Evolutionary conservation across 306 rosid species (phyloP), one percentile per base, ranked within the genome.

Genomic region (Cyamopsis tetragonoloba): DNA sequence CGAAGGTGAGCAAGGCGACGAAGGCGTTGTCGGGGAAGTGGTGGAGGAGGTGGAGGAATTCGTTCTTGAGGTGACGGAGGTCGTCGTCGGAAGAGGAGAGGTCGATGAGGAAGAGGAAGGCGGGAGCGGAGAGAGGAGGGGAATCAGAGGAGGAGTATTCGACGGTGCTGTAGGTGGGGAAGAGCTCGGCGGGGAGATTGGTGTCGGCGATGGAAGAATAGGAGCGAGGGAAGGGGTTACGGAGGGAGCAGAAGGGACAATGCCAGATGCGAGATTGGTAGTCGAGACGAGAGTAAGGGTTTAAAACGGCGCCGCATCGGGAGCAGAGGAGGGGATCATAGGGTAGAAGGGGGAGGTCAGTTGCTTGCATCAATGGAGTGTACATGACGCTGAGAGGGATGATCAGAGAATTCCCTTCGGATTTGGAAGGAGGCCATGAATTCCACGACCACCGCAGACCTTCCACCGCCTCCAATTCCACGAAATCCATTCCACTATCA

Each of bases 391-490:
- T 81, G 0, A 87, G 79, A 0, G 98, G 98, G 71, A 92, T 86
- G 7, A 84, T 50, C 19, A 92, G 80, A 11, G 79, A 75, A 0
- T 63, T 34, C 9, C 73, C 63, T 1, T 81, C 92, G 0, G 88
- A 46, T 74, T 84, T 82, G 0, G 92, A 72, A 1, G 79, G 46
- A 5, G 96, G 88, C 98, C 98, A 92, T 6, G 98, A 84, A 68
- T 92, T 92, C 98, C 98, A 92, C 2, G 96, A 70, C 98, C 98
- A 92, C 0, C 98, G 86, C 48, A 92, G 92, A 51, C 98, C 98
- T 79, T 92, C 98, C 62, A 84, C 90, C 14, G 89, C 89, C 74
- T 92, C 98, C 80, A 92, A 68, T 64, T 89, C 98, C 2, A 84
- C 73, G 69, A 92, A 79, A 82, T 92, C 95, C 98, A 92, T 92